Evolutionary conservation across 495 filamentous ascomycete species (phyloP), one percentile per base, ranked within the genome.

Genomic region (Podospora didyma): DNA sequence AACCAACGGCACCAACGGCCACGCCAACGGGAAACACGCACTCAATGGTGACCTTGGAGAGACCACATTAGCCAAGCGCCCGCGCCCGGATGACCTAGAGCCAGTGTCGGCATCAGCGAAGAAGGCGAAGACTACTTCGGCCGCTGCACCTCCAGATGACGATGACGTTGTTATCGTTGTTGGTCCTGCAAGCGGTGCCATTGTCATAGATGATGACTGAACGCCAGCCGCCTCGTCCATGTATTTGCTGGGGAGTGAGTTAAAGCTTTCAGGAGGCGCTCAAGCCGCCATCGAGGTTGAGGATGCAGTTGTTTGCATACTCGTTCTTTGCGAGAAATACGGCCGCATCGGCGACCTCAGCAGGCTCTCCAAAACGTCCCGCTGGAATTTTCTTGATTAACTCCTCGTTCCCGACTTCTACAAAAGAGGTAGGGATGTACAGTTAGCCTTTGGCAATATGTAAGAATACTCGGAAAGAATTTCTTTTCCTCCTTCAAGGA

Each of bases 281-380:
- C 52, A 92, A 63, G 1, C 90, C 90, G 17, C 90, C 90, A 67
- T 95, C 90, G n/a, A 96, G 76, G 62, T 90, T 92, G 9, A 96
- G 76, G 23, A 92, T 80, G 71, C 89, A 92, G 54, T 92, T 92
- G 64, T 92, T 90, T 9, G 89, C 86, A 66, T 92, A 96, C 45
- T 81, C 67, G 69, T 91, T 94, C 26, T 74, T 76, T n/a, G 82
- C 86, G 17, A 96, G 79, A 68, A 94, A 95, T 26, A 83, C 69
- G 44, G 85, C 89, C 46, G 90, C 89, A 57, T 91, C 86, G n/a
- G 90, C 89, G 24, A 95, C 78, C 62, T 96, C 90, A 4, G 80
- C 74, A 12, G 80, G 69, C 7, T 76, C 69, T 11, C 90, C 90
- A 59, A 91, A 83, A 10, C 89, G 82, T n/a, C 74, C 69, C n/a